A percentile compares a stretch with the other conserved stretches of the same genome.
Evolutionary conservation across 2,329 filamentous ascomycete genomes (phyloP).

Genomic region (Calonectria fujianensis): DNA sequence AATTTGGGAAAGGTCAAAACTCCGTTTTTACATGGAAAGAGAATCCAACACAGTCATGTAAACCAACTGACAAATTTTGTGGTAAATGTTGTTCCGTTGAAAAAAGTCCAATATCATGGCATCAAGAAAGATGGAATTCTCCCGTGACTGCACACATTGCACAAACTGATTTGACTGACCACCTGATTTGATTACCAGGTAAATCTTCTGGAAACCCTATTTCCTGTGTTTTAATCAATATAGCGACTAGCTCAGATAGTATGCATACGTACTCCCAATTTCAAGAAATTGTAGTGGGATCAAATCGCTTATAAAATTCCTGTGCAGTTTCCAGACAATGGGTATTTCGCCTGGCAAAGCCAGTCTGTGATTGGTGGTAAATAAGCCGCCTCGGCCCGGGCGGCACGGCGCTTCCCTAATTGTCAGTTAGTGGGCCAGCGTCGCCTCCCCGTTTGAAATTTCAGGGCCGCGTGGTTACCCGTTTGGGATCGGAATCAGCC

Average conservation of each 20-base stretch:
- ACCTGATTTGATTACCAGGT: too few relatives aligned
- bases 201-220: too few relatives aligned
- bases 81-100: too few relatives aligned
- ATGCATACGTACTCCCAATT: not conserved
- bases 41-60: too few relatives aligned
- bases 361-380: not conserved
- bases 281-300: not conserved
- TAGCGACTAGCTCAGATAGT: not conserved
- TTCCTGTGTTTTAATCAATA: too few relatives aligned
- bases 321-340: not conserved
- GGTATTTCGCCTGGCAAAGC: not conserved
- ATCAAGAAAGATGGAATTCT: too few relatives aligned
- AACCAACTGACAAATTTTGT: too few relatives aligned
- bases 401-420: constrained; percentile 11
- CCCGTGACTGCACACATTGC: too few relatives aligned
- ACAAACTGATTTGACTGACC: too few relatives aligned
- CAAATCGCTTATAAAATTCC: not conserved
- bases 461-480: constrained; percentile 14
- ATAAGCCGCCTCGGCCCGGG: constrained; percentile 12
- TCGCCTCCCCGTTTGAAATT: constrained; percentile 5
- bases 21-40: too few relatives aligned
- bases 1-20: too few relatives aligned
- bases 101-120: too few relatives aligned
- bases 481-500: constrained; percentile 7
- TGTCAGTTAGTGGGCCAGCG: not conserved